Percentiles rank a stretch among this genome's conserved stretches.
phyloP scores from a whole-genome alignment of 257 asterid genomes.

The Nicotiana attenuata region DNA sequence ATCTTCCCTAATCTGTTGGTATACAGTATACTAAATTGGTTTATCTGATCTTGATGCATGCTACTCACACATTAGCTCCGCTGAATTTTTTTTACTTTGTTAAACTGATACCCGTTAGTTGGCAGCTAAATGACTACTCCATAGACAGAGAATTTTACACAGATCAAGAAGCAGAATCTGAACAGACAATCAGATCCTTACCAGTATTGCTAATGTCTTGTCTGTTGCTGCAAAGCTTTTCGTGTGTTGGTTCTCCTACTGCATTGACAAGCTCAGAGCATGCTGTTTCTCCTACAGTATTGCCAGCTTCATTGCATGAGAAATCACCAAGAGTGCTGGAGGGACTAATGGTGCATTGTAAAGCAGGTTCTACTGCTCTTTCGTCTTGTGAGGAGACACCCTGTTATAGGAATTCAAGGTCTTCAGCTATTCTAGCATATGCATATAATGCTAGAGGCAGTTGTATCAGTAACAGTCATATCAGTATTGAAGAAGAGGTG shows the following conservation, averaged over 20 bases:
- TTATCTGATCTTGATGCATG: neutral
- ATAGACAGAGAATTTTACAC: neutral
- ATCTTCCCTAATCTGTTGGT: neutral
- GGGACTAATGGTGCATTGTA: neutral
- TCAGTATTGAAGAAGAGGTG: neutral
- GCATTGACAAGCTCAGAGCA: constrained; percentile 4
- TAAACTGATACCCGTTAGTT: neutral
- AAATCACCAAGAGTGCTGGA: neutral
- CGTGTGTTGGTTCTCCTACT: neutral
- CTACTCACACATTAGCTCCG: neutral
- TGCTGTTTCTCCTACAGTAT: constrained; percentile 1
- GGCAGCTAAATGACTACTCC: constrained; percentile 1
- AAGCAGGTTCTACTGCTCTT: constrained; percentile 2
- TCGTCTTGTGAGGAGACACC: neutral
- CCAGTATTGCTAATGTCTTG: constrained; percentile 1
- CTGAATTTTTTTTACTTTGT: neutral
- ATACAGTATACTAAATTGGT: neutral
- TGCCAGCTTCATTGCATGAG: neutral
- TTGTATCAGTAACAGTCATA: neutral
- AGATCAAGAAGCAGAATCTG: constrained; percentile 2
- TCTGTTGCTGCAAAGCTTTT: neutral
- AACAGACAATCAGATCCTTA: neutral
- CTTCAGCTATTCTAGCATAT: neutral
- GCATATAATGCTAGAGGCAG: neutral
- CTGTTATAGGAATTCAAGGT: neutral